Evolutionary conservation across 305 asterid species (phyloP).

Genomic region (Fraxinus ornus): DNA sequence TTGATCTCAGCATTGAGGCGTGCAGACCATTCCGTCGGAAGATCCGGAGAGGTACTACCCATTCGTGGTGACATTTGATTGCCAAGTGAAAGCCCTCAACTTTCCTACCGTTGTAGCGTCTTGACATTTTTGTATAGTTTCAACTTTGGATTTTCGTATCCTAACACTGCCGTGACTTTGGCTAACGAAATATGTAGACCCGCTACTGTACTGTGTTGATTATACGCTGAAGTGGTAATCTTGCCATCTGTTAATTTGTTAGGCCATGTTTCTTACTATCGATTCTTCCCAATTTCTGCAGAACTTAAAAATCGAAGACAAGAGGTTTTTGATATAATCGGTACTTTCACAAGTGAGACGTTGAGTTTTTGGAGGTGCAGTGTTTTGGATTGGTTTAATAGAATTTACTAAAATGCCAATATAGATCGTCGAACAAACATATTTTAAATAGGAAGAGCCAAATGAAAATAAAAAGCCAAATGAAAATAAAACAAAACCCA

Average conservation of each 20-base stretch:
- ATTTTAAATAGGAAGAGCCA: background rate
- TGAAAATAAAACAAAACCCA: background rate
- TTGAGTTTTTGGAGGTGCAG: background rate
- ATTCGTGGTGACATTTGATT: slow-evolving; percentile 53
- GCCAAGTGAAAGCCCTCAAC: background rate
- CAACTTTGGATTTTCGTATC: background rate
- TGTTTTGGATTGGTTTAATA: background rate
- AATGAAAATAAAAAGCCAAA: too few species aligned
- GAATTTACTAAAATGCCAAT: background rate
- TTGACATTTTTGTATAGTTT: slow-evolving; percentile 1
- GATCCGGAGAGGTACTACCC: slow-evolving; percentile 53
- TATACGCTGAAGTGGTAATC: background rate
- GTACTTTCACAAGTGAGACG: background rate
- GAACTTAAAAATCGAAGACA: background rate
- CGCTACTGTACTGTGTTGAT: background rate
- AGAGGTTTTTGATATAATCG: background rate
- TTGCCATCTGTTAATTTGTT: background rate
- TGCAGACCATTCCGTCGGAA: slow-evolving; percentile 76
- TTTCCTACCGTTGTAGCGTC: background rate
- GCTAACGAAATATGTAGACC: background rate
- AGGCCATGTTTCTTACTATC: background rate
- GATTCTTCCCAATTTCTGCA: background rate
- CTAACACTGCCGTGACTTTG: background rate
- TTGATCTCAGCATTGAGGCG: slow-evolving; percentile 85
- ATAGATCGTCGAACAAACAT: background rate